Base-by-base conservation (phyloP, 2,329 filamentous ascomycete genomes). In the Dactylellina drechsleri region DNA sequence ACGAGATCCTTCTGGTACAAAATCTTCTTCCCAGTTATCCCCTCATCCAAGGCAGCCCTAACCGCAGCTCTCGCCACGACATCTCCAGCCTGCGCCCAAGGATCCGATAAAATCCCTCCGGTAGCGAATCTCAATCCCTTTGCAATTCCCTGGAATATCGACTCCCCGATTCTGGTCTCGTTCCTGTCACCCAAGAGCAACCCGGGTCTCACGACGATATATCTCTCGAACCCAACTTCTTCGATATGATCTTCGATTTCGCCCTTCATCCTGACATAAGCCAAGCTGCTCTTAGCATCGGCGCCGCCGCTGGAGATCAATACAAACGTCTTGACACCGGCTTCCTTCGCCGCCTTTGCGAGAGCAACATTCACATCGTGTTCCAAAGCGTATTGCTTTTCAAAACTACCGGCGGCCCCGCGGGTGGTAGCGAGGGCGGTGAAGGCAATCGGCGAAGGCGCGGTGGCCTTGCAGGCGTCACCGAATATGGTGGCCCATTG, bases 381-480 rank as follows among this genome's bases (percentile, higher is more conserved):
- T 83, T 97, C 94, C 77, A 97, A 91, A 80, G 91, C 91, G 83
- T 92, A 91, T 83, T 97, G 94, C 76, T 89, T 88, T 28, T 88
- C 90, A 77, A 96, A 83, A 68, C 90, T 85, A 76, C 93, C 93
- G 0, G 92, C 93, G 12, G 86, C 85, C 0, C 85, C 90, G 57
- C 89, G 87, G 0, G 93, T 97, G 1, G 92, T 97, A 70, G 90
- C 94, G 0, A 97, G 86, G 0, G 88, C 88, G 1, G 91, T 93
- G 83, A 94, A 88, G 83, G 95, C 89, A 77, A 91, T 84, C 0
- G 91, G 89, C 0, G 84, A 76, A 0, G 89, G 87, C 0, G 83
- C 80, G 53, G 91, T 82, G 40, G 41, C 40, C 18, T 75, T 68
- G 41, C 57, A 68, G 2, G 59, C 50, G n/a, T 75, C 71, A 41